Conservation (phyloP, 2,329 filamentous ascomycete genomes). For the Westerdykella sp. region DNA sequence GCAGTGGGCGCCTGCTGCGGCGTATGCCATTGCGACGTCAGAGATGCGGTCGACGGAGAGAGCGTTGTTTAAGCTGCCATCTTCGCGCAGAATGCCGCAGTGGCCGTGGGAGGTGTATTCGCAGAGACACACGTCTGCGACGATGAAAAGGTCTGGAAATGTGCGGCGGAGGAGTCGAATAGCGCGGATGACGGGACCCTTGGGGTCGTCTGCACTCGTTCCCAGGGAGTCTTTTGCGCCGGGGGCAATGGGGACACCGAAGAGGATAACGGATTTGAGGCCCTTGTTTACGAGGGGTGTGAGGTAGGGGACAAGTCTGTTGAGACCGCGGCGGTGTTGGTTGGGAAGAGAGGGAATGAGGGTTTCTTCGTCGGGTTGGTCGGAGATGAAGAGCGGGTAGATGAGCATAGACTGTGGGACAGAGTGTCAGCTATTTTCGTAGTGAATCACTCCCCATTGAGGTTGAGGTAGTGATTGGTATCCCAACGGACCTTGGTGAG, state of each 20-base stretch:
- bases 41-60: slow-evolving; percentile 91
- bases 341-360: slow-evolving; percentile 86
- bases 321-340: slow-evolving; percentile 81
- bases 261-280: slow-evolving; percentile 86
- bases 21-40: slow-evolving; percentile 96
- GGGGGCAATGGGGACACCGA: slow-evolving; percentile 80
- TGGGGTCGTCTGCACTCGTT: slow-evolving; percentile 85
- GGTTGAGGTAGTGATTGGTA: not conserved
- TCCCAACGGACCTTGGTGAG: slow-evolving; percentile 41
- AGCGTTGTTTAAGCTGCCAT: slow-evolving; percentile 87
- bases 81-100: slow-evolving; percentile 90
- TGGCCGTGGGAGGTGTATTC: slow-evolving; percentile 98
- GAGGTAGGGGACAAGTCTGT: slow-evolving; percentile 77
- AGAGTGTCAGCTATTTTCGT: slow-evolving; percentile 13
- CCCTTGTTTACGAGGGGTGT: slow-evolving; percentile 84
- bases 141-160: slow-evolving; percentile 88
- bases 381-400: slow-evolving; percentile 93
- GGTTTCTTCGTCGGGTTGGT: slow-evolving; percentile 86
- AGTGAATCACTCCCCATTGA: not conserved
- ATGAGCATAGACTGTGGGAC: slow-evolving; percentile 83
- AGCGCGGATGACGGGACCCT: slow-evolving; percentile 81
- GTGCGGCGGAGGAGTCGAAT: slow-evolving; percentile 77
- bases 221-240: slow-evolving; percentile 85
- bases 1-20: slow-evolving; percentile 91
- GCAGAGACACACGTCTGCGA: slow-evolving; percentile 91